phyloP scores from a whole-genome alignment of 2,329 filamentous ascomycete genomes.

The Eutypella sp. region DNA sequence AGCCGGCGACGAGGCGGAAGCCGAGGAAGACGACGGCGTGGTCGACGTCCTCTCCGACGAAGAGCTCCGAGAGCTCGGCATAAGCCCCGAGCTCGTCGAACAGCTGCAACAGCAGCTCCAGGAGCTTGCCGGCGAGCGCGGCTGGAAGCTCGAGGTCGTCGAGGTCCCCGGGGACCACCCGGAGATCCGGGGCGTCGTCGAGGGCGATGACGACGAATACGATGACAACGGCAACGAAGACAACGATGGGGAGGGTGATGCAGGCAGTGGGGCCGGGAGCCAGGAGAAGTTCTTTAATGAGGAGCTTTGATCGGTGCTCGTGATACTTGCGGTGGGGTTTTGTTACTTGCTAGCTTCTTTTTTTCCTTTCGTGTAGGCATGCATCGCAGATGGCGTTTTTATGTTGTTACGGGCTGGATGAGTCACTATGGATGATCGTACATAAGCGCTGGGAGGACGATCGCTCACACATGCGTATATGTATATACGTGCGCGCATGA shows the following conservation, averaged over 20 bases:
- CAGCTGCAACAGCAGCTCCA: conserved; percentile 64
- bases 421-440: too few relatives aligned
- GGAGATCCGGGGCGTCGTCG: conserved; percentile 67
- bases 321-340: too few relatives aligned
- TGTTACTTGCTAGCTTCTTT: too few relatives aligned
- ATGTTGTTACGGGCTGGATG: too few relatives aligned
- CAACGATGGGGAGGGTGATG: conserved; percentile 16
- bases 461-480: too few relatives aligned
- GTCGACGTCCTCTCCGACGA: conserved; percentile 57
- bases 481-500: too few relatives aligned
- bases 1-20: too few relatives aligned
- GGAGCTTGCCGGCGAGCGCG: conserved; percentile 62
- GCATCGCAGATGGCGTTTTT: too few relatives aligned
- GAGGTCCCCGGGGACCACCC: conserved; percentile 57
- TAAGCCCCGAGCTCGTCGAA: conserved; percentile 64
- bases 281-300: conserved; percentile 50
- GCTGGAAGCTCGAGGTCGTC: conserved; percentile 78
- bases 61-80: conserved; percentile 62
- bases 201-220: conserved; percentile 50
- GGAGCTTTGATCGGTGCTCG: conserved; percentile 45
- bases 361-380: too few relatives aligned
- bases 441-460: too few relatives aligned
- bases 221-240: conserved; percentile 24
- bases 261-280: conserved; percentile 31
- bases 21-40: conserved; percentile 57